These are phyloP conservation scores for Ascodesmis nigricans DNA, from an alignment of 495 filamentous ascomycete species.

Conservation along the genomic window DNA sequence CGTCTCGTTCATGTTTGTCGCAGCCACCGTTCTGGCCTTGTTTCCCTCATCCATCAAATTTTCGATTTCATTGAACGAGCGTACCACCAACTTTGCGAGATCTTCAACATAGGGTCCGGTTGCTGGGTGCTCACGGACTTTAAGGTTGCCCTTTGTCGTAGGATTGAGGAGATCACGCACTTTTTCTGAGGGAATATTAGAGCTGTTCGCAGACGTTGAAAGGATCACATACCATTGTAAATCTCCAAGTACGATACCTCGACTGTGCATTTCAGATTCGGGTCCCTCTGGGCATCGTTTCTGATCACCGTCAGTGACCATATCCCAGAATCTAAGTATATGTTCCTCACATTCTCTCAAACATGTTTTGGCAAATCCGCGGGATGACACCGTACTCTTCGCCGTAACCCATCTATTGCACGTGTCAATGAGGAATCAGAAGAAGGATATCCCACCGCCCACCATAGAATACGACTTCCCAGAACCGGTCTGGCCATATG, in stretches of 20 bases:
- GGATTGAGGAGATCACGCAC: slow-evolving; percentile 94
- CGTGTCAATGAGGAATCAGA: background rate
- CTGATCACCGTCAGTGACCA: slow-evolving; percentile 5
- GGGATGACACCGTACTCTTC: slow-evolving; percentile 92
- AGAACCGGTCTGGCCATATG: slow-evolving; percentile 95
- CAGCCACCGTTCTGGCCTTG: slow-evolving; percentile 91
- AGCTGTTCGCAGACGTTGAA: too few species aligned
- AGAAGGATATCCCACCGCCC: slow-evolving; percentile 28
- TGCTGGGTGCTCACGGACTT: slow-evolving; percentile 91
- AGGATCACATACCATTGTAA: slow-evolving; percentile 40
- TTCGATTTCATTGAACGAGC: slow-evolving; percentile 87
- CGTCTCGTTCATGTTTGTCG: slow-evolving; percentile 99
- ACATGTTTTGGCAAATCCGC: slow-evolving; percentile 96
- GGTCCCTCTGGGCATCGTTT: slow-evolving; percentile 47
- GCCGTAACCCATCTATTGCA: slow-evolving; percentile 70
- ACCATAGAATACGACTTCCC: slow-evolving; percentile 96
- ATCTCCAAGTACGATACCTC: slow-evolving; percentile 99
- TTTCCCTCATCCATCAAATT: slow-evolving; percentile 98
- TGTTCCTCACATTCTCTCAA: slow-evolving; percentile 44
- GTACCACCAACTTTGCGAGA: slow-evolving; percentile 90
- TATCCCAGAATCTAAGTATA: background rate
- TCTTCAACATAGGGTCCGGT: slow-evolving; percentile 97
- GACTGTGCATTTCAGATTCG: slow-evolving; percentile 65
- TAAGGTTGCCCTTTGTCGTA: slow-evolving; percentile 85
- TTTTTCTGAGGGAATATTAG: slow-evolving; percentile 33